These are phyloP conservation scores for Suhomyces sp. DNA, from an alignment of 805 yeast genomes.

Conservation along the genomic window DNA sequence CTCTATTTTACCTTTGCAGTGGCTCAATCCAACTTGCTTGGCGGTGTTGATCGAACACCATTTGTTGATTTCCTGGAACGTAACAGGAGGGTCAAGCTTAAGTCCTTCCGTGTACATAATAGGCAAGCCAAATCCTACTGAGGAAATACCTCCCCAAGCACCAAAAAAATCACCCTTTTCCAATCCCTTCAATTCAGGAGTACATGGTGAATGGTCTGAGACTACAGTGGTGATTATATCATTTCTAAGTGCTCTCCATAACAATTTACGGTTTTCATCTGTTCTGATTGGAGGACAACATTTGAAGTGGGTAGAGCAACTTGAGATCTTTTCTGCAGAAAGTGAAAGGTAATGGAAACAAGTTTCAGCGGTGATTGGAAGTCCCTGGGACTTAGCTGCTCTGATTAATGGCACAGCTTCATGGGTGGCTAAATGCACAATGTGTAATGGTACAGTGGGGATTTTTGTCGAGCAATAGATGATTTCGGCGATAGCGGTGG, in stretches of 20 bases:
- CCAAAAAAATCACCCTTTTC: conserved; percentile 82
- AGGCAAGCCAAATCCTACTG: conserved; percentile 88
- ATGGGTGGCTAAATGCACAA: conserved; percentile 86
- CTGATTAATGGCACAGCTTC: conserved; percentile 73
- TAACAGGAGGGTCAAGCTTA: conserved; percentile 48
- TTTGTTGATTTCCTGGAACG: conserved; percentile 58
- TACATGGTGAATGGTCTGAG: conserved; percentile 94
- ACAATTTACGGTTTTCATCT: conserved; percentile 60
- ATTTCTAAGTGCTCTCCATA: conserved; percentile 75
- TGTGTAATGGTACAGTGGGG: conserved; percentile 71
- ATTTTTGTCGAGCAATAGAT: conserved; percentile 56
- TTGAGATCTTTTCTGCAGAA: conserved; percentile 72
- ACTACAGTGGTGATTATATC: conserved; percentile 79
- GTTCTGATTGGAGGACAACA: conserved; percentile 95
- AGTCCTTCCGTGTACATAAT: conserved; percentile 73
- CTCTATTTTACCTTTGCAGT: conserved; percentile 67
- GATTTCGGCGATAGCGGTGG: conserved; percentile 74
- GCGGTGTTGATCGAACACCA: conserved; percentile 90
- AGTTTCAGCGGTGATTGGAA: conserved; percentile 83
- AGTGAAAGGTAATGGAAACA: conserved; percentile 89
- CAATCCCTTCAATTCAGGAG: conserved; percentile 82
- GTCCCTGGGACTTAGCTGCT: conserved; percentile 55
- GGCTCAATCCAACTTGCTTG: conserved; percentile 72
- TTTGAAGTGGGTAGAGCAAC: conserved; percentile 78
- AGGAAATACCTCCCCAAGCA: conserved; percentile 96